Percentiles rank a stretch among this genome's conserved stretches.
Evolutionary conservation across 805 yeast species (phyloP).

Genomic region (Metschnikowia amazonensis): DNA sequence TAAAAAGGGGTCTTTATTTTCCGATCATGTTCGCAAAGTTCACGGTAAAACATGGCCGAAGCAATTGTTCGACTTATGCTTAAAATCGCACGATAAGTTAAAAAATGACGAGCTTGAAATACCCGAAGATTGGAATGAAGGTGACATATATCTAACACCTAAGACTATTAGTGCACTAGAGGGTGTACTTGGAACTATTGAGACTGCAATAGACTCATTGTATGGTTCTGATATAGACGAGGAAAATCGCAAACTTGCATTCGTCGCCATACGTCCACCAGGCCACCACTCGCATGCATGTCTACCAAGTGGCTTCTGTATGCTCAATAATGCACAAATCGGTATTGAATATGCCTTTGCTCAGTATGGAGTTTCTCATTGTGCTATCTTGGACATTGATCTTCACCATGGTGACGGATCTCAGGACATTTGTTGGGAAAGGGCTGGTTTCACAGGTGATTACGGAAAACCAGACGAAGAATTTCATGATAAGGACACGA

Average conservation of each 20-base stretch:
- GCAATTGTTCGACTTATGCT: slow-evolving; percentile 53
- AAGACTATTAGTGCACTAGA: slow-evolving; percentile 66
- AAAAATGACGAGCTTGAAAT: slow-evolving; percentile 59
- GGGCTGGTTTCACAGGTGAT: slow-evolving; percentile 56
- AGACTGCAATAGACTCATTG: slow-evolving; percentile 58
- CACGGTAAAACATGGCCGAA: slow-evolving; percentile 77
- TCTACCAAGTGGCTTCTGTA: slow-evolving; percentile 81
- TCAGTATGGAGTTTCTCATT: slow-evolving; percentile 66
- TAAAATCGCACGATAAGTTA: slow-evolving; percentile 53
- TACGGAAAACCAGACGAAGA: slow-evolving; percentile 47
- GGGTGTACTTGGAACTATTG: slow-evolving; percentile 76
- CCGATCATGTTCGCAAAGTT: slow-evolving; percentile 61
- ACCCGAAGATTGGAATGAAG: slow-evolving; percentile 77
- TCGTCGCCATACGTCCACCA: slow-evolving; percentile 73
- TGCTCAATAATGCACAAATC: slow-evolving; percentile 76
- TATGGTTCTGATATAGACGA: slow-evolving; percentile 18
- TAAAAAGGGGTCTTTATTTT: slow-evolving; percentile 44
- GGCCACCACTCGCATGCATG: slow-evolving; percentile 86
- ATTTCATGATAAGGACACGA: slow-evolving; percentile 29
- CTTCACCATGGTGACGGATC: slow-evolving; percentile 89
- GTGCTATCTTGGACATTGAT: slow-evolving; percentile 78
- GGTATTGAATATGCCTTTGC: slow-evolving; percentile 73
- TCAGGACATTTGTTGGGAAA: slow-evolving; percentile 80
- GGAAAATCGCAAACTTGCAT: slow-evolving; percentile 43
- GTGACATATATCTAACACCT: slow-evolving; percentile 72